Conservation (phyloP, 139 green algal genomes). For the Gonium pectorale region DNA sequence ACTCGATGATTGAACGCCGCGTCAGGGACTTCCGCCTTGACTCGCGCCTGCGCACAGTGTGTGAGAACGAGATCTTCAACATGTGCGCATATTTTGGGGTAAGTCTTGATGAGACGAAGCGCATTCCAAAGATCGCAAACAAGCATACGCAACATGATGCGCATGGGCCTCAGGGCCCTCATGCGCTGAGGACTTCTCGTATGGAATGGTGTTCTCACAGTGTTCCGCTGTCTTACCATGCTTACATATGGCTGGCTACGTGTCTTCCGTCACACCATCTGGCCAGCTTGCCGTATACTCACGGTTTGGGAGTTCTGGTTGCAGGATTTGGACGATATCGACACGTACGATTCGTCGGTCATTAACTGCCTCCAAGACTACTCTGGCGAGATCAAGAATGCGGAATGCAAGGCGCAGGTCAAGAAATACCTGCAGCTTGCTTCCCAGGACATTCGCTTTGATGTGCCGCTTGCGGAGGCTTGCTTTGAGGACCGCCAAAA, state of each 20-base stretch:
- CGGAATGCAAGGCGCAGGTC: constrained; percentile 60
- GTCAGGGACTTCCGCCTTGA: constrained; percentile 81
- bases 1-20: constrained; percentile 77
- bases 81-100: constrained; percentile 67
- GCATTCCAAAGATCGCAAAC: no score
- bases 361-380: constrained; percentile 74
- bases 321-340: constrained; percentile 57
- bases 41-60: constrained; percentile 63
- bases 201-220: no score
- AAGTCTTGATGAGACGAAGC: constrained; percentile 37
- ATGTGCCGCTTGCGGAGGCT: constrained; percentile 77
- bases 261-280: no score
- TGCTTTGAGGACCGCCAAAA: constrained; percentile 77
- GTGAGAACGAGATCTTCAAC: constrained; percentile 68
- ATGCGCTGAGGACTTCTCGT: no score
- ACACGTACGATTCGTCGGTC: constrained; percentile 59
- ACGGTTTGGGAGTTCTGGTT: no score
- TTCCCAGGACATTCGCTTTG: constrained; percentile 88
- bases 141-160: no score
- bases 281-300: no score
- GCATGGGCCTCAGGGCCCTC: no score
- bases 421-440: constrained; percentile 74
- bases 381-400: constrained; percentile 52
- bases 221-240: no score
- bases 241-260: no score